phyloP scores from a whole-genome alignment of 2,329 filamentous ascomycete species.

The Nakataea oryzae region DNA sequence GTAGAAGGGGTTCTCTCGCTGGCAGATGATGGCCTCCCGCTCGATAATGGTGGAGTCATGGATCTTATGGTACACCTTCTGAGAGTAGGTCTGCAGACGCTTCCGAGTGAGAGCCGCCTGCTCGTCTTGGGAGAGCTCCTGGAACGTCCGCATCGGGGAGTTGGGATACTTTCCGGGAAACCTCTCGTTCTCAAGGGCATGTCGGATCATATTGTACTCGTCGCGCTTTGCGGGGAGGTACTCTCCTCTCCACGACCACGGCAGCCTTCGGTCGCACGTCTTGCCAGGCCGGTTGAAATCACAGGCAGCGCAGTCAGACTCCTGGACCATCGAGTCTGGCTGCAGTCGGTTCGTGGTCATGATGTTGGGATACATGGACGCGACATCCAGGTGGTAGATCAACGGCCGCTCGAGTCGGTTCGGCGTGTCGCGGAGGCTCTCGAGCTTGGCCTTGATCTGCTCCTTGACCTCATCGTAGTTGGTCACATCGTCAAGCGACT shows the following conservation, averaged over 20 bases:
- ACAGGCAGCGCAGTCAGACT: conserved; percentile 92
- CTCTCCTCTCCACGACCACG: conserved; percentile 97
- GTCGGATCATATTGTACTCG: conserved; percentile 98
- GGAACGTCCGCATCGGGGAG: conserved; percentile 61
- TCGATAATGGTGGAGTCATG: conserved; percentile 89
- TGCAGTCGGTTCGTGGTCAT: conserved; percentile 99
- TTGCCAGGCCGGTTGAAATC: conserved; percentile 98
- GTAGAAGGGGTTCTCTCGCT: conserved; percentile 96
- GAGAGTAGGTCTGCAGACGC: conserved; percentile 82
- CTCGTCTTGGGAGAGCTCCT: conserved; percentile 72
- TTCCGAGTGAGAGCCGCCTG: conserved; percentile 75
- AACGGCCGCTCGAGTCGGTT: conserved; percentile 77
- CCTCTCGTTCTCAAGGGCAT: conserved; percentile 81
- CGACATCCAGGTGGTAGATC: conserved; percentile 97
- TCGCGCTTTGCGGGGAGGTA: conserved; percentile 92
- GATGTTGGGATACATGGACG: conserved; percentile 99
- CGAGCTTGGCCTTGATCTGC: conserved; percentile 65
- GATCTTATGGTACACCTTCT: conserved; percentile 99
- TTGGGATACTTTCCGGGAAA: conserved; percentile 75
- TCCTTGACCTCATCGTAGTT: conserved; percentile 79
- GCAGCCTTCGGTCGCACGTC: conserved; percentile 86
- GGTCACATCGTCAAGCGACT: conserved; percentile 64
- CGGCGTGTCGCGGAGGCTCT: conserved; percentile 67
- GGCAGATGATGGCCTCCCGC: conserved; percentile 94
- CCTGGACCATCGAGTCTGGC: conserved; percentile 97